Evolutionary conservation across 805 yeast genomes (phyloP).

Genomic region (Cyberlindnera petersonii): DNA sequence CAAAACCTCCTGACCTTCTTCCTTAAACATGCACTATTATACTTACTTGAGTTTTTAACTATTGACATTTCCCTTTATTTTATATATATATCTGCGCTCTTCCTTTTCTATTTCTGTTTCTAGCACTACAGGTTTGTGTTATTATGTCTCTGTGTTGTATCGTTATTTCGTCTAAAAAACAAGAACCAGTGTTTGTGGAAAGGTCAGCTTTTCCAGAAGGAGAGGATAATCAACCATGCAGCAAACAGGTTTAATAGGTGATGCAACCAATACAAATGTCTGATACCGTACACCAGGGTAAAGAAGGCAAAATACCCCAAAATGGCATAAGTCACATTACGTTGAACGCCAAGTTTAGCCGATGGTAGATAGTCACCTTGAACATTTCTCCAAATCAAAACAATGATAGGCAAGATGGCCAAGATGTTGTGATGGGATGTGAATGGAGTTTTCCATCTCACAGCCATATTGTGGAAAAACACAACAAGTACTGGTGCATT

Average conservation of each 20-base stretch:
- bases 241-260: slow-evolving; percentile 65
- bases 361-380: slow-evolving; percentile 46
- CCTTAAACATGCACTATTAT: too few species aligned
- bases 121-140: too few species aligned
- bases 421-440: slow-evolving; percentile 81
- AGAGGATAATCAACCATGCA: slow-evolving; percentile 41
- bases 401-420: slow-evolving; percentile 69
- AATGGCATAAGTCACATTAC: slow-evolving; percentile 34
- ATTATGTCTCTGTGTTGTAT: too few species aligned
- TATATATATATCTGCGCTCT: too few species aligned
- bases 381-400: slow-evolving; percentile 52
- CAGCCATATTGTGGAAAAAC: slow-evolving; percentile 72
- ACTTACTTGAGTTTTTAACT: too few species aligned
- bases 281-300: slow-evolving; percentile 66
- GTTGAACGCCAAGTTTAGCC: slow-evolving; percentile 25
- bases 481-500: slow-evolving; percentile 76
- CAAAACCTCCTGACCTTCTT: neutral
- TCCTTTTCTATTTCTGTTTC: neutral
- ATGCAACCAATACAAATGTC: slow-evolving; percentile 83
- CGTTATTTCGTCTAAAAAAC: too few species aligned
- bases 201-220: slow-evolving; percentile 20
- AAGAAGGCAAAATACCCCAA: slow-evolving; percentile 55
- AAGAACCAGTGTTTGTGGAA: too few species aligned
- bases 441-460: slow-evolving; percentile 80
- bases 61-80: too few species aligned